A percentile compares a stretch with the other conserved stretches of the same genome.
These are phyloP conservation scores for Entomortierella beljakovae DNA, from an alignment of 192 early-diverging fungal genomes.

Conservation along the genomic window DNA sequence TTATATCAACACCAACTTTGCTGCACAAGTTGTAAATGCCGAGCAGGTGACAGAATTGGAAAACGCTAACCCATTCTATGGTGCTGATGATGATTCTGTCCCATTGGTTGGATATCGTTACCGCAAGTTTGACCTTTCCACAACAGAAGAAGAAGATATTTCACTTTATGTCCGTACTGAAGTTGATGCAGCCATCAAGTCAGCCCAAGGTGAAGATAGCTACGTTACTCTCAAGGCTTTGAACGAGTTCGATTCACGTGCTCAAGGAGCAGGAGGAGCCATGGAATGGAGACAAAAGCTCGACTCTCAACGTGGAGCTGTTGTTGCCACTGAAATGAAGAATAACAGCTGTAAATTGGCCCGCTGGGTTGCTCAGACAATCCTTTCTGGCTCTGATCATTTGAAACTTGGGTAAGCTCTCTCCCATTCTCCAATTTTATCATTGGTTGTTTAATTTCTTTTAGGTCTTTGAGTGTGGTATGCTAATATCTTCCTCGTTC, in stretches of 20 bases:
- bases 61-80: slow-evolving; percentile 83
- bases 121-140: slow-evolving; percentile 83
- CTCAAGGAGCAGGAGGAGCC: slow-evolving; percentile 85
- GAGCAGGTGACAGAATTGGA: slow-evolving; percentile 64
- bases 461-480: too few relatives aligned
- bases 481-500: too few relatives aligned
- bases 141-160: slow-evolving; percentile 70
- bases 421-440: too few relatives aligned
- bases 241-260: slow-evolving; percentile 93
- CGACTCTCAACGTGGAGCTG: slow-evolving; percentile 94
- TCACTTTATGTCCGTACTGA: slow-evolving; percentile 89
- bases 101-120: slow-evolving; percentile 87
- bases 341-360: slow-evolving; percentile 97
- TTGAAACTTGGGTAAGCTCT: slow-evolving; percentile 87
- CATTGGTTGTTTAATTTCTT: neutral
- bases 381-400: slow-evolving; percentile 91
- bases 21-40: slow-evolving; percentile 78
- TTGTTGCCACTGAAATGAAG: slow-evolving; percentile 97
- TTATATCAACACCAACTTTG: slow-evolving; percentile 85
- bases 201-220: slow-evolving; percentile 56
- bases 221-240: slow-evolving; percentile 83
- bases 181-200: slow-evolving; percentile 82
- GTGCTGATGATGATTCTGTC: slow-evolving; percentile 60
- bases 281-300: slow-evolving; percentile 96
- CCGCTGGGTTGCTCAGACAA: slow-evolving; percentile 93